These are phyloP conservation scores for Tubosaeta sp. DNA, from an alignment of 768 basidiomycete species.

Conservation along the genomic window DNA sequence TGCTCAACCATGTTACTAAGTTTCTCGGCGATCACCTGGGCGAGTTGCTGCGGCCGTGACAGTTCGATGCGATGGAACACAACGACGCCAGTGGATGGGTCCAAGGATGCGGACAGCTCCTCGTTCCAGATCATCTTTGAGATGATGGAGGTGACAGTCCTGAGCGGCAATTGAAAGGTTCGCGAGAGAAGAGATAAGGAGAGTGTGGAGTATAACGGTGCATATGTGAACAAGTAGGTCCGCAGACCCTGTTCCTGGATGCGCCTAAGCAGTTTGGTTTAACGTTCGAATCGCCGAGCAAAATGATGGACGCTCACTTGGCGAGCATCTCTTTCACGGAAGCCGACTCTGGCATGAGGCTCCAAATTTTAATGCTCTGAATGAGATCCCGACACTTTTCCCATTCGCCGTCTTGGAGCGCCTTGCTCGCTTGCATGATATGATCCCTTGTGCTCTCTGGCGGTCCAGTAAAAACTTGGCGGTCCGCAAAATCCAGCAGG, in stretches of 20 bases:
- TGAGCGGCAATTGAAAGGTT: conserved; percentile 80
- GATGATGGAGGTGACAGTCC: conserved; percentile 75
- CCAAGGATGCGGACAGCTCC: conserved; percentile 88
- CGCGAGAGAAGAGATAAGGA: conserved; percentile 83
- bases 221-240: conserved; percentile 96
- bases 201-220: conserved; percentile 86
- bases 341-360: conserved; percentile 84
- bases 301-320: conserved; percentile 49
- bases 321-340: conserved; percentile 93
- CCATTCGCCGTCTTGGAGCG: conserved; percentile 96
- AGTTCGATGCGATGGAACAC: conserved; percentile 92
- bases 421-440: conserved; percentile 98
- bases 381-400: conserved; percentile 91
- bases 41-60: conserved; percentile 84
- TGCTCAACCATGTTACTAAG: conserved; percentile 82
- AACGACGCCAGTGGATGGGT: conserved; percentile 85
- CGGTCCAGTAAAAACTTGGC: conserved; percentile 96
- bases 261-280: conserved; percentile 50
- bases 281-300: conserved; percentile 1
- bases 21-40: conserved; percentile 85
- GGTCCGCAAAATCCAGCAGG: conserved; percentile 91
- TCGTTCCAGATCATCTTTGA: conserved; percentile 99
- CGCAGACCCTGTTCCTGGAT: conserved; percentile 97
- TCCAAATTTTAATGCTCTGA: conserved; percentile 97
- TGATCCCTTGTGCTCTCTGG: conserved; percentile 99